A percentile compares a stretch with the other conserved stretches of the same genome.
These are phyloP conservation scores for Dendrocalamus sinicus DNA, from an alignment of 176 grass and related monocot genomes.

Conservation along the genomic window DNA sequence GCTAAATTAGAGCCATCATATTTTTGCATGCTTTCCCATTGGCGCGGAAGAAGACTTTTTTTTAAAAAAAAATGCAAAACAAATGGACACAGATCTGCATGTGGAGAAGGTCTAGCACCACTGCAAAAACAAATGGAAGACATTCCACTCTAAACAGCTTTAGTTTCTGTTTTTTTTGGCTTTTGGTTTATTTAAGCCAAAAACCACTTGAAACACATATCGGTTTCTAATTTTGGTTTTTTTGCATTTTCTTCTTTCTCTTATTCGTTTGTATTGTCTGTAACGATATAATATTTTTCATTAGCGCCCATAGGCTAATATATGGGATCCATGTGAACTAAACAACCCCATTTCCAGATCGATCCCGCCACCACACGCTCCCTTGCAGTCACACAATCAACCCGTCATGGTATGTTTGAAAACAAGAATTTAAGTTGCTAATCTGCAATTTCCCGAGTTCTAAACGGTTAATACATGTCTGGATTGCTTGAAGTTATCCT, in stretches of 20 bases:
- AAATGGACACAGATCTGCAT: not conserved
- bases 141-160: no score
- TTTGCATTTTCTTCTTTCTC: no score
- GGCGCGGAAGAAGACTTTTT: not conserved
- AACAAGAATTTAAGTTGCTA: not conserved
- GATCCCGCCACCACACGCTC: not conserved
- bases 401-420: not conserved
- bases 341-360: not conserved
- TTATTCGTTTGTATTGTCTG: no score
- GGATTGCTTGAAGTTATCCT: not conserved
- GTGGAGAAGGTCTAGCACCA: not conserved
- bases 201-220: no score
- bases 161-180: no score
- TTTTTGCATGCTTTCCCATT: slow-evolving; percentile 1
- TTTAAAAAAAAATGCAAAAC: no score
- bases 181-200: no score
- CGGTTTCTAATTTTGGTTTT: no score
- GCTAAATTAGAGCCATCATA: slow-evolving; percentile 5
- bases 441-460: not conserved
- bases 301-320: not conserved
- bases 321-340: slow-evolving; percentile 36
- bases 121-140: no score
- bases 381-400: not conserved
- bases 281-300: no score
- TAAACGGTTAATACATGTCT: not conserved